Evolutionary conservation across 768 basidiomycete genomes (phyloP), one percentile per base, ranked within the genome.

Genomic region (Rhizopogon salebrosus): DNA sequence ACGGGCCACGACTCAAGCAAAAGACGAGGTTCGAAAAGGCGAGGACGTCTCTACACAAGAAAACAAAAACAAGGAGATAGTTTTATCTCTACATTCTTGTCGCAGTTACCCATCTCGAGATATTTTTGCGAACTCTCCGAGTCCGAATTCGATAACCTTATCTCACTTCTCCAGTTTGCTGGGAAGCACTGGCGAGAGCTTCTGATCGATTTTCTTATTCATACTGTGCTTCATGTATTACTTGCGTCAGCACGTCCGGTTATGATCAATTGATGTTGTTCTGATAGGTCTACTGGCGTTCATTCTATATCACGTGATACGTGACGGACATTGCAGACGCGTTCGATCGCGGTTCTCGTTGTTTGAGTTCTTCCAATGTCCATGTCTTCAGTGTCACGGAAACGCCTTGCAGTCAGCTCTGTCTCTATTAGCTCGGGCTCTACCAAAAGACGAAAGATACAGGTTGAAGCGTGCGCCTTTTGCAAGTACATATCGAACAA

Each of bases 1-100:
- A 65, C 29, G 65, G 54, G 18, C 70, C 65, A 7, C 62, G 62
- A 54, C 62, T 64, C 57, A 64, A 63, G 51, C 76, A 78, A 61
- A 68, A 66, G 54, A 66, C 66, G 41, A 67, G 73, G 29, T 77
- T 79, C 57, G 76, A 76, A 57, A 72, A 70, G 64, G 76, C 72
- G 53, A 65, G 71, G 41, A 73, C 64, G 51, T 61, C 64, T 6
- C 63, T 77, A 34, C 64, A 68, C 57, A 71, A 62, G 49, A 64
- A 58, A 48, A 43, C 50, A 49, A 66, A 59, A 39, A 3, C 40
- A n/a, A 64, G 22, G 48, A 56, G 45, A 39, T 67, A 61, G 59
- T 6, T 29, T 26, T 27, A 8, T 46, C 29, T 20, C 27, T 45
- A 31, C 29, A 8, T 16, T 31, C 13, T 20, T 31, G 16, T 36